phyloP scores from a whole-genome alignment of 495 filamentous ascomycete species.

The Polyplosphaeria fusca region DNA sequence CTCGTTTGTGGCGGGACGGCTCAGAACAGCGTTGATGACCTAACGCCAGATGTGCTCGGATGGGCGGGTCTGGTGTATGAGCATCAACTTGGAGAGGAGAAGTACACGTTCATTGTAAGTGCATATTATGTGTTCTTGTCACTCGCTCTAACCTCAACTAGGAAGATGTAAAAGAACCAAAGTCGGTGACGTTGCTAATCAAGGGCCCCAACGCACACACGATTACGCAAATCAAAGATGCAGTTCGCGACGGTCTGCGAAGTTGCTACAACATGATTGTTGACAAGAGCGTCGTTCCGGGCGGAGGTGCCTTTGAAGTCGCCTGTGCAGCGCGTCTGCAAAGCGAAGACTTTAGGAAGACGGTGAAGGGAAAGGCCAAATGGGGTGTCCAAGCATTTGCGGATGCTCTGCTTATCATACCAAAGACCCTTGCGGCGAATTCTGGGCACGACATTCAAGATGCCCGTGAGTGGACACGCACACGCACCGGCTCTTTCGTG shows the following conservation, averaged over 20 bases:
- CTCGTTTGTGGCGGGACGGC: constrained; percentile 86
- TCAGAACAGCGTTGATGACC: constrained; percentile 93
- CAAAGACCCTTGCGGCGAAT: constrained; percentile 95
- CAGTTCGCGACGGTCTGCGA: constrained; percentile 91
- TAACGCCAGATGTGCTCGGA: constrained; percentile 82
- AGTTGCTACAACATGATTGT: constrained; percentile 99
- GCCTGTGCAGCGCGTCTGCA: constrained; percentile 87
- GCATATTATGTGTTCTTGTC: not conserved
- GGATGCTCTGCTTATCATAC: constrained; percentile 88
- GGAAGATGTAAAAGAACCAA: constrained; percentile 97
- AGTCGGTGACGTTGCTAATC: constrained; percentile 97
- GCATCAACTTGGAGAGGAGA: constrained; percentile 96
- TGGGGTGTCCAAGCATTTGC: constrained; percentile 92
- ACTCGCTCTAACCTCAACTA: constrained; percentile 35
- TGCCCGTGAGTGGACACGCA: constrained; percentile 57
- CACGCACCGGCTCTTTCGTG: not conserved
- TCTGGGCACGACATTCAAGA: constrained; percentile 96
- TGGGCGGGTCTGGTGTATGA: constrained; percentile 98
- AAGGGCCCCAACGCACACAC: constrained; percentile 97
- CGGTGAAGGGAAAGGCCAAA: constrained; percentile 95
- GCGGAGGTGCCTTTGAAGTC: constrained; percentile 93
- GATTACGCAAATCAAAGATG: constrained; percentile 92
- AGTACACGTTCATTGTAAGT: constrained; percentile 84
- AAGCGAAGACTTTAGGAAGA: constrained; percentile 75
- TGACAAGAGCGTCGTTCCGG: constrained; percentile 89